These are phyloP conservation scores for Colletotrichum godetiae DNA, from an alignment of 2,329 filamentous ascomycete species.

Conservation along the genomic window DNA sequence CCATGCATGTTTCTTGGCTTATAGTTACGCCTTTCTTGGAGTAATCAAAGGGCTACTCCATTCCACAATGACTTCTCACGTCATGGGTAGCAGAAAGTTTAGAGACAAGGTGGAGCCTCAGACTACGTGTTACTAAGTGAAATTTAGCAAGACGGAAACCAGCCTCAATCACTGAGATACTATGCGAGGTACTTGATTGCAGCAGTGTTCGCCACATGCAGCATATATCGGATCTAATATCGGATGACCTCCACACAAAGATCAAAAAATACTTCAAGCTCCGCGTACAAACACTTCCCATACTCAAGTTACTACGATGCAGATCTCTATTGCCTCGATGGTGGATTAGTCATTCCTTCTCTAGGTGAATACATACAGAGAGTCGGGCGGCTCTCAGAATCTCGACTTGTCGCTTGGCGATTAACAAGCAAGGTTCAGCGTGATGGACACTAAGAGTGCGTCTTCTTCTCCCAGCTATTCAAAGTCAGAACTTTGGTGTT, in stretches of 20 bases:
- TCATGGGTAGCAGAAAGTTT: neutral
- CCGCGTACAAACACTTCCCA: neutral
- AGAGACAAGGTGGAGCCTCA: neutral
- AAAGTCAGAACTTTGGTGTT: neutral
- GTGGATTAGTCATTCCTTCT: neutral
- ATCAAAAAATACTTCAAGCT: neutral
- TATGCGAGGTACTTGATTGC: too few relatives aligned
- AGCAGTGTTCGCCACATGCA: too few relatives aligned
- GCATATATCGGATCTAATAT: too few relatives aligned
- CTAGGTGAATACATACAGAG: neutral
- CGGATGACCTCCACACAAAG: neutral
- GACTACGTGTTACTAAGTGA: neutral
- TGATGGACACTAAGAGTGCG: neutral
- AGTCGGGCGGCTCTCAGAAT: neutral
- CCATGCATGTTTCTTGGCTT: neutral
- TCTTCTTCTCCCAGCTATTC: conserved; percentile 32
- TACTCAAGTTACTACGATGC: neutral
- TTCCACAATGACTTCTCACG: neutral
- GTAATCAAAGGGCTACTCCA: neutral
- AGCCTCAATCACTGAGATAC: too few relatives aligned
- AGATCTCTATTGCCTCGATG: neutral
- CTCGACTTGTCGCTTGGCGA: too few relatives aligned
- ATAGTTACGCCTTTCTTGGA: neutral
- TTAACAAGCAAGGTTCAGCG: neutral
- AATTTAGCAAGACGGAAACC: too few relatives aligned